phyloP scores from a whole-genome alignment of 208 protist genomes.

The Crithidia fasciculata region DNA sequence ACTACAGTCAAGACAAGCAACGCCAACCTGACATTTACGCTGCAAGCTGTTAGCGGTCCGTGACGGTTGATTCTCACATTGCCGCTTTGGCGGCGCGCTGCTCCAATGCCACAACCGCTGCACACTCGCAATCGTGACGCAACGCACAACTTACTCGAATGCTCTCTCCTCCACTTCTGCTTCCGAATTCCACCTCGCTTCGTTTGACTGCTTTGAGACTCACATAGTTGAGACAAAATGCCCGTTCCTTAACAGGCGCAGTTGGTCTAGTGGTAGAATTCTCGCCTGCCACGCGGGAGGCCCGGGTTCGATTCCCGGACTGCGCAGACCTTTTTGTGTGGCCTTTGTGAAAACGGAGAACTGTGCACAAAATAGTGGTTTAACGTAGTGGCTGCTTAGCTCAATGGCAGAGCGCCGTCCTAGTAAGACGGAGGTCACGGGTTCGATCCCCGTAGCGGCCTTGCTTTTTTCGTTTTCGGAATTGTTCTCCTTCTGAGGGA shows the following conservation, averaged over 20 bases:
- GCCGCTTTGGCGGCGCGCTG: background rate
- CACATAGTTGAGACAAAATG: background rate
- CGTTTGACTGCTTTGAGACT: background rate
- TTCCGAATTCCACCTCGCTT: background rate
- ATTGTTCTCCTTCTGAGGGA: no score
- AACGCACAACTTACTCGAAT: background rate
- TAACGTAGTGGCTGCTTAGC: conserved; percentile 77
- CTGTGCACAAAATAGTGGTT: background rate
- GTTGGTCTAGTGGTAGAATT: conserved; percentile 95
- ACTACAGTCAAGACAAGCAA: background rate
- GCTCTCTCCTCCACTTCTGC: background rate
- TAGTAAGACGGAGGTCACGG: conserved; percentile 93
- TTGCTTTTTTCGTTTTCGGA: conserved; percentile 42
- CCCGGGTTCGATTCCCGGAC: conserved; percentile 94
- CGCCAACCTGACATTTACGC: background rate
- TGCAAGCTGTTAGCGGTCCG: no score
- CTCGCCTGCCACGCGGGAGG: conserved; percentile 91
- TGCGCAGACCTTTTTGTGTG: conserved; percentile 82
- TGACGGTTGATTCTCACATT: no score
- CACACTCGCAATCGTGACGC: background rate
- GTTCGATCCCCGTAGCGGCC: conserved; percentile 93
- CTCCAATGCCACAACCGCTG: background rate
- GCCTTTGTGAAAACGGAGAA: background rate
- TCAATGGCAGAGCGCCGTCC: conserved; percentile 93
- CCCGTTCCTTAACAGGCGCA: conserved; percentile 38